Percentiles rank a stretch among this genome's conserved stretches.
phyloP scores from a whole-genome alignment of 306 rosid genomes.

The Dicorynia guianensis region DNA sequence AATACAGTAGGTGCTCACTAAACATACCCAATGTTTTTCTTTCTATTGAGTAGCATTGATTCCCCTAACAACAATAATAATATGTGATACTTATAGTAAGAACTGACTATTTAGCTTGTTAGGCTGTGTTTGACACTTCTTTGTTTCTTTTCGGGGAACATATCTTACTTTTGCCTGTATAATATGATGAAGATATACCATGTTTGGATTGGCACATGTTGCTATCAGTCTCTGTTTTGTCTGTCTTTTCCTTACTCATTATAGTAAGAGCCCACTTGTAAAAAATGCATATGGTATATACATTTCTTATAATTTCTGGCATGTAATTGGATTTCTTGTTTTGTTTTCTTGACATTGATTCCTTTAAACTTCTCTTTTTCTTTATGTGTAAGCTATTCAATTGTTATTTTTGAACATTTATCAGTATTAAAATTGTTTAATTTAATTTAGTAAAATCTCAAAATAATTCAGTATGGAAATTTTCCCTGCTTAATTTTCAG shows the following conservation, averaged over 20 bases:
- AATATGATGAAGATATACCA: slow-evolving; percentile 6
- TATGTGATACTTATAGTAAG: too few relatives aligned
- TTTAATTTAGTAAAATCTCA: too few relatives aligned
- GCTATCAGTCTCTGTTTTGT: slow-evolving; percentile 9
- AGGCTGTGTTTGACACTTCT: neutral
- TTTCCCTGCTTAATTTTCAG: neutral
- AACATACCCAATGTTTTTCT: neutral
- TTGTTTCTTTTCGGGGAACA: neutral
- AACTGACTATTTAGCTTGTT: slow-evolving; percentile 16
- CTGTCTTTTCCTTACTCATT: slow-evolving; percentile 9
- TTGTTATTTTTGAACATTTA: slow-evolving; percentile 16
- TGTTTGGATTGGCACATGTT: neutral
- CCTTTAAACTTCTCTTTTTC: slow-evolving; percentile 6
- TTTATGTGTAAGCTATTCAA: neutral
- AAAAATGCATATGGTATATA: neutral
- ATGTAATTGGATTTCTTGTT: slow-evolving; percentile 4
- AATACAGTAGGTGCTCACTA: slow-evolving; percentile 2
- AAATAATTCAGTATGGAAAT: neutral
- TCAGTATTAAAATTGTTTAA: too few relatives aligned
- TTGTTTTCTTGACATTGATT: slow-evolving; percentile 2
- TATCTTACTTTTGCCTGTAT: neutral
- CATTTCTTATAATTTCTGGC: slow-evolving; percentile 1
- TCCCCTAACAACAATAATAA: neutral
- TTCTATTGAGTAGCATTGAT: neutral
- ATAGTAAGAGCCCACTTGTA: neutral